Conservation (phyloP, 2,329 filamentous ascomycete genomes). For the Colletotrichum lini region DNA sequence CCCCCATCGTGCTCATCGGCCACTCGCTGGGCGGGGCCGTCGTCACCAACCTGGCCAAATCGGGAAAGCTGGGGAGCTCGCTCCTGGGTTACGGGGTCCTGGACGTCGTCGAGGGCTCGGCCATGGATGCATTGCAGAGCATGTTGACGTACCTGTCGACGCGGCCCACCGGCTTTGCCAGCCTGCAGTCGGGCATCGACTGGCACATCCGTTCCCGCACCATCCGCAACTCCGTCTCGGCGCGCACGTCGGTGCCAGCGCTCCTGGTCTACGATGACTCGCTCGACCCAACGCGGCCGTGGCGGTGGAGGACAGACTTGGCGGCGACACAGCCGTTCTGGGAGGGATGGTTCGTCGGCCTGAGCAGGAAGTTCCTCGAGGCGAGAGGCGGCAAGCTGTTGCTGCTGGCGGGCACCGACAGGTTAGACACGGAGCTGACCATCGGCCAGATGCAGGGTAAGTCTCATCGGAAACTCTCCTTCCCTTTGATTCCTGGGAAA, state of each 20-base stretch:
- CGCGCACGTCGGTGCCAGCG: constrained; percentile 87
- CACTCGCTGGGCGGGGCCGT: constrained; percentile 95
- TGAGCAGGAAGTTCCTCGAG: constrained; percentile 89
- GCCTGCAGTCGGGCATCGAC: constrained; percentile 84
- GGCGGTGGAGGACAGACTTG: constrained; percentile 90
- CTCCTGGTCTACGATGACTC: constrained; percentile 70
- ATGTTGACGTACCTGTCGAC: constrained; percentile 94
- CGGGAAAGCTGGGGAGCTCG: constrained; percentile 73
- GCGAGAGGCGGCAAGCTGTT: constrained; percentile 88
- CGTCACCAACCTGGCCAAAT: constrained; percentile 84
- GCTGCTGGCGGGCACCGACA: constrained; percentile 89
- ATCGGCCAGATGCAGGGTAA: constrained; percentile 97
- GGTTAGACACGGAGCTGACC: constrained; percentile 90
- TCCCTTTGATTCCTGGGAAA: neutral
- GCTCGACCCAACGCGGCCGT: constrained; percentile 62
- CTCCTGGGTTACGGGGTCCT: constrained; percentile 90
- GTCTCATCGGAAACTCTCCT: constrained; percentile 41
- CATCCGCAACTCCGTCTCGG: constrained; percentile 86
- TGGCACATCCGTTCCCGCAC: constrained; percentile 95
- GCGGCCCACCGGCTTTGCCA: constrained; percentile 83
- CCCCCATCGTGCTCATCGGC: constrained; percentile 85
- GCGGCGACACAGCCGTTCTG: constrained; percentile 89
- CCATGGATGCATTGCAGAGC: constrained; percentile 92
- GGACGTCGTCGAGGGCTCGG: constrained; percentile 95
- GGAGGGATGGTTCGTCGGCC: constrained; percentile 92